Evolutionary conservation across 768 basidiomycete genomes (phyloP), one percentile per base, ranked within the genome.

Genomic region (Auricularia heimuer): DNA sequence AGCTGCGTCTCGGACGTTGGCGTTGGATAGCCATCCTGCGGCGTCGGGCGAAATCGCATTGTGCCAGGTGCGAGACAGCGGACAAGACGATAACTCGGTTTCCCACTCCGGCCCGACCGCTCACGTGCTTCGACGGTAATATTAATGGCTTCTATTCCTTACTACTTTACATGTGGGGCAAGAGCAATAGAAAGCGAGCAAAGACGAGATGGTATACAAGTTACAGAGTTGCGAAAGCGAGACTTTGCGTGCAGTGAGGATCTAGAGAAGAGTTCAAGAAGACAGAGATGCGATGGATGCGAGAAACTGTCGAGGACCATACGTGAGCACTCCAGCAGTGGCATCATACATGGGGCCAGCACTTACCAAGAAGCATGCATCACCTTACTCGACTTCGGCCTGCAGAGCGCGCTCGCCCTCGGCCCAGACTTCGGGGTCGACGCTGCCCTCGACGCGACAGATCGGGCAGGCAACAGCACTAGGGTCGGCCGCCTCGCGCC

Each of bases 391-490:
- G 33, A 60, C 16, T 35, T 24, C 56, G 18, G 56, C 54, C 56
- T 64, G 51, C 36, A 51, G 47, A 2, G 62, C 54, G 36, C 56
- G 67, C 14, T 72, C 81, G 44, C 82, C 82, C 64, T 74, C 75
- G 63, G 81, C 77, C 90, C 90, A 92, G 54, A 88, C 87, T 14
- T 72, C 76, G 71, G 79, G 80, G 42, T 78, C 77, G 21, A 91
- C 80, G 64, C 74, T 78, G 16, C 90, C 90, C n/a, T 78, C 77
- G 45, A 80, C 80, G 61, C 89, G 74, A 70, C 90, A 92, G 6
- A 88, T 81, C 1, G 88, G 86, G 73, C 90, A 92, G 18, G 83
- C 82, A n/a, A 90, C 87, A 35, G 56, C 56, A 24, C 56, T 35
- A 29, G 56, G 24, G 56, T 60, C 47, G 11, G 47, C 47, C 47